phyloP scores from a whole-genome alignment of 2,329 filamentous ascomycete genomes.

The Trichoderma afroharzianum region DNA sequence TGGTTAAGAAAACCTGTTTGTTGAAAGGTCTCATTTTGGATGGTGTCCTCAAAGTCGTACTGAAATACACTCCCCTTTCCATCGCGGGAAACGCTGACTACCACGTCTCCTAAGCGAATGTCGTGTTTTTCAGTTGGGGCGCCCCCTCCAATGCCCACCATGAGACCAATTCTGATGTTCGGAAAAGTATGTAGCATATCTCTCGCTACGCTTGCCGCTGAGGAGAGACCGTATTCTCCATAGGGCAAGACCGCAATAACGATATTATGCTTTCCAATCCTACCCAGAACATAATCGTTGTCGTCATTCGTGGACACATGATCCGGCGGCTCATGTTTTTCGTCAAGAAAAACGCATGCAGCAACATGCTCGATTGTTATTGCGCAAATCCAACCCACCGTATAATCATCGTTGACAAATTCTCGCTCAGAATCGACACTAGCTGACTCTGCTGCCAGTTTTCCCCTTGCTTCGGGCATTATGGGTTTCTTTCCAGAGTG shows the following conservation, averaged over 20 bases:
- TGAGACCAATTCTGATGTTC: background rate
- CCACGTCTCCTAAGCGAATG: constrained; percentile 1
- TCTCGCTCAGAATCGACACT: background rate
- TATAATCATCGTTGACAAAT: constrained; percentile 23
- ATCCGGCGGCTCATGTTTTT: constrained; percentile 19
- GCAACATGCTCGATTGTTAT: constrained; percentile 30
- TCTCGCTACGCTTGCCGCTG: background rate
- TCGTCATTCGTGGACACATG: constrained; percentile 14
- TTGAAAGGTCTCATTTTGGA: background rate
- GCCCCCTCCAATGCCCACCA: constrained; percentile 5
- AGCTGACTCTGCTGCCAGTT: background rate
- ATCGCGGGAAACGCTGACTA: background rate
- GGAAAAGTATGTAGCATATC: background rate
- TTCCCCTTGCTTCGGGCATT: background rate
- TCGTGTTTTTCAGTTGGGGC: background rate
- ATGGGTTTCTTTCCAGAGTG: background rate
- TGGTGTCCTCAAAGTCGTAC: background rate
- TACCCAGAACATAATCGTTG: constrained; percentile 25
- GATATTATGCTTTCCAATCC: constrained; percentile 24
- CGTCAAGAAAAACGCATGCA: constrained; percentile 29
- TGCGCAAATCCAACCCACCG: constrained; percentile 33
- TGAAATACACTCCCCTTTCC: background rate
- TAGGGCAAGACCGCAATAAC: background rate
- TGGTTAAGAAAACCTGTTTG: background rate
- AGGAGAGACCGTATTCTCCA: background rate